phyloP scores from a whole-genome alignment of 495 filamentous ascomycete genomes.

The Daldinia childiae region DNA sequence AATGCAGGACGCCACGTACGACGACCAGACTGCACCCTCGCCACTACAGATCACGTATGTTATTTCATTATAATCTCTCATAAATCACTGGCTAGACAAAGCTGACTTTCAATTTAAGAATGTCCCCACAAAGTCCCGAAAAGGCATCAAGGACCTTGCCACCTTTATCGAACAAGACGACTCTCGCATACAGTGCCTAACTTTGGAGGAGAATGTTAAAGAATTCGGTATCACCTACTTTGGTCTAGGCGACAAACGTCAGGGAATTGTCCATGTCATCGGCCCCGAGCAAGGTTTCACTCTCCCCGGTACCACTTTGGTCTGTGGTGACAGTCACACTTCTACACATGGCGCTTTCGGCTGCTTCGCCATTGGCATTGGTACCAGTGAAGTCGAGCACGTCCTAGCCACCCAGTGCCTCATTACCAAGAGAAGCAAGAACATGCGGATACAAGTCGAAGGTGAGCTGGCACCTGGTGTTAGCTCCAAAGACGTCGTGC shows the following conservation, averaged over 20 bases:
- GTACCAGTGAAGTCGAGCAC: slow-evolving; percentile 98
- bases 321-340: slow-evolving; percentile 97
- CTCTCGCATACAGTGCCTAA: slow-evolving; percentile 91
- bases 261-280: slow-evolving; percentile 98
- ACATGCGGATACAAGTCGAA: slow-evolving; percentile 97
- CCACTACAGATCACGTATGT: slow-evolving; percentile 95
- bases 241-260: slow-evolving; percentile 92
- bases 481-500: slow-evolving; percentile 94
- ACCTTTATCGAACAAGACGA: slow-evolving; percentile 93
- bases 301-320: slow-evolving; percentile 94
- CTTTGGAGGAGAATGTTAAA: slow-evolving; percentile 96
- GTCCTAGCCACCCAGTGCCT: slow-evolving; percentile 95
- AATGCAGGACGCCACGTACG: slow-evolving; percentile 88
- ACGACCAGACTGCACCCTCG: slow-evolving; percentile 94
- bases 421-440: slow-evolving; percentile 94
- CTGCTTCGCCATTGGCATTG: slow-evolving; percentile 94
- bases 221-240: slow-evolving; percentile 97
- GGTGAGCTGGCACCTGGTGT: slow-evolving; percentile 91
- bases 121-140: slow-evolving; percentile 87
- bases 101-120: slow-evolving; percentile 64
- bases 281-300: slow-evolving; percentile 99
- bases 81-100: not conserved
- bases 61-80: not conserved
- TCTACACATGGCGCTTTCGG: slow-evolving; percentile 98
- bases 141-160: slow-evolving; percentile 85